These are phyloP conservation scores for Cubamyces sp. DNA, from an alignment of 768 basidiomycete genomes.

Conservation along the genomic window DNA sequence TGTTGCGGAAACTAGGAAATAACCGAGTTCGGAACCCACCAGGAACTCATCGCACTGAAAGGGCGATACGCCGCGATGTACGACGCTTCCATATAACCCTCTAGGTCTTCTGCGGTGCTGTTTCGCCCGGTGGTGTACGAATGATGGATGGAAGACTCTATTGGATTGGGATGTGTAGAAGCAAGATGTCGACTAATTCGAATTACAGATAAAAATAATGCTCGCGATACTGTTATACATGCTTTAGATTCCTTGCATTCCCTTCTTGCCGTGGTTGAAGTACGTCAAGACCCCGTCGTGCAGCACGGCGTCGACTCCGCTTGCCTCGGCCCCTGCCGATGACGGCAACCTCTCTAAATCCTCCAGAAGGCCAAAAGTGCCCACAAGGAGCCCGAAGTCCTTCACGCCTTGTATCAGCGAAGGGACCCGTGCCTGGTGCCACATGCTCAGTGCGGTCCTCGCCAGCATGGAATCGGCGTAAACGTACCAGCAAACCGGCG, in stretches of 20 bases:
- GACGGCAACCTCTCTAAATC: conserved; percentile 40
- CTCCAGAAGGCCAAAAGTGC: conserved; percentile 71
- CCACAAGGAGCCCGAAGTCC: conserved; percentile 86
- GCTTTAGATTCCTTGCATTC: conserved; percentile 19
- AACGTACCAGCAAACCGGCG: conserved; percentile 78
- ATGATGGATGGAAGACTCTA: background rate
- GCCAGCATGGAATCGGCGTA: background rate
- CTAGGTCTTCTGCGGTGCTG: background rate
- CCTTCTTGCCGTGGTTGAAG: conserved; percentile 59
- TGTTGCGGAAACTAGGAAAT: conserved; percentile 52
- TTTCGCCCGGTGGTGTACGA: background rate
- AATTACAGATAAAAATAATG: conserved; percentile 24
- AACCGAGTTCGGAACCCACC: conserved; percentile 76
- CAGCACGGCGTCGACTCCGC: conserved; percentile 71
- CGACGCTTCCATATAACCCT: conserved; percentile 60
- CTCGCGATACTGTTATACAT: conserved; percentile 14
- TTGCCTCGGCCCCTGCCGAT: conserved; percentile 43
- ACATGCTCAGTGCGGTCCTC: conserved; percentile 13
- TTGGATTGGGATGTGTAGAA: background rate
- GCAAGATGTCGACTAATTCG: conserved; percentile 13
- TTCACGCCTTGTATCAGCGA: conserved; percentile 88
- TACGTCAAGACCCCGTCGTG: conserved; percentile 68
- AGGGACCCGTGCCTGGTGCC: conserved; percentile 78
- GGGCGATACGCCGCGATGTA: conserved; percentile 74
- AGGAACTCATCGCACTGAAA: conserved; percentile 60